These are phyloP conservation scores for Annulohypoxylon stygium DNA, from an alignment of 495 filamentous ascomycete species.

Conservation along the genomic window DNA sequence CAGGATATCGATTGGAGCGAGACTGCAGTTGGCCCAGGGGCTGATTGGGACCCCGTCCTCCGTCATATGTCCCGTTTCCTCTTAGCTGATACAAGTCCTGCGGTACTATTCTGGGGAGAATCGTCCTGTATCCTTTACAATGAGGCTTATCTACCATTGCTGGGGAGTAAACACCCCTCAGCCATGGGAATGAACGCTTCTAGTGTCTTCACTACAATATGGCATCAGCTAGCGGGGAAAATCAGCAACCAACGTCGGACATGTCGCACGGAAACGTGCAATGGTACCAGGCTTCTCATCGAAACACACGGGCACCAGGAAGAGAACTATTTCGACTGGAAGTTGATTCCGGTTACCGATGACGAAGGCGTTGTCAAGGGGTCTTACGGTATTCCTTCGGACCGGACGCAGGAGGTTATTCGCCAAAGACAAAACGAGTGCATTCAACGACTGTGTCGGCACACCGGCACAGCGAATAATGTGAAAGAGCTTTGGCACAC, in stretches of 20 bases:
- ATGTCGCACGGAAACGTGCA: constrained; percentile 52
- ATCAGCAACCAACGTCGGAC: constrained; percentile 47
- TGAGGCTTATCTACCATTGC: constrained; percentile 59
- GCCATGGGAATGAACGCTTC: constrained; percentile 57
- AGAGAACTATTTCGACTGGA: constrained; percentile 74
- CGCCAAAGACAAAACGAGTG: constrained; percentile 68
- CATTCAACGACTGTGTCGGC: constrained; percentile 68
- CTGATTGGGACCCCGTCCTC: constrained; percentile 28
- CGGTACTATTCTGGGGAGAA: constrained; percentile 58
- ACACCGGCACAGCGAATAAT: constrained; percentile 68
- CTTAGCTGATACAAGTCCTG: constrained; percentile 46
- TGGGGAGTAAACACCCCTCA: constrained; percentile 54
- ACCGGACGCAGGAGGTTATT: constrained; percentile 68
- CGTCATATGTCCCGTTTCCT: constrained; percentile 42
- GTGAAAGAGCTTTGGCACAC: constrained; percentile 68
- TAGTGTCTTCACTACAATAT: constrained; percentile 53
- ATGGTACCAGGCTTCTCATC: constrained; percentile 58
- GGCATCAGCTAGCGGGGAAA: constrained; percentile 51
- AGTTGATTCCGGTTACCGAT: constrained; percentile 69
- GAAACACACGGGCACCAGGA: constrained; percentile 66
- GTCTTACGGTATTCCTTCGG: constrained; percentile 69
- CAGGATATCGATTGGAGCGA: constrained; percentile 29
- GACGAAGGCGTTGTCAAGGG: constrained; percentile 59
- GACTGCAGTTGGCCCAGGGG: constrained; percentile 20
- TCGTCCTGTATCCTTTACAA: constrained; percentile 62